These are phyloP conservation scores for Hygrophorus russula DNA, from an alignment of 768 basidiomycete species.

Conservation along the genomic window DNA sequence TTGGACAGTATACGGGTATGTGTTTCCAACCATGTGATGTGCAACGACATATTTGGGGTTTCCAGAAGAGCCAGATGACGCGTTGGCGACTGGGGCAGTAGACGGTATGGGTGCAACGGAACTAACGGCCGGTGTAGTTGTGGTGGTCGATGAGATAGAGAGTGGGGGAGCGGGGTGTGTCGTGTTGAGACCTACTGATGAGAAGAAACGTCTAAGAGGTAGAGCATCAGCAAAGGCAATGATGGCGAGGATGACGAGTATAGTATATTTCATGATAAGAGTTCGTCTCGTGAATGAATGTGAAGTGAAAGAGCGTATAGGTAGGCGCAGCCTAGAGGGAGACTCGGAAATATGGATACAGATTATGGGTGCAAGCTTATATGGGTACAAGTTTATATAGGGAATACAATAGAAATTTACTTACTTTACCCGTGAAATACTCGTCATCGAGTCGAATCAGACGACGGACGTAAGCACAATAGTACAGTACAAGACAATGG, in stretches of 20 bases:
- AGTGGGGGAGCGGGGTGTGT: not conserved
- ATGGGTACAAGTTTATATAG: too few relatives aligned
- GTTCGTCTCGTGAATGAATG: not conserved
- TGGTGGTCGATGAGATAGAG: not conserved
- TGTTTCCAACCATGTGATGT: conserved; percentile 59
- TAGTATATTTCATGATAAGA: not conserved
- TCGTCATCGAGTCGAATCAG: too few relatives aligned
- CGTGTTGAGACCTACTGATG: not conserved
- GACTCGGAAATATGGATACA: too few relatives aligned
- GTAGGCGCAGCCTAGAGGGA: not conserved
- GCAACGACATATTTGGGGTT: conserved; percentile 39
- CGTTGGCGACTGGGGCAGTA: conserved; percentile 2
- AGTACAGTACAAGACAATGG: too few relatives aligned
- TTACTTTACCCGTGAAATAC: too few relatives aligned
- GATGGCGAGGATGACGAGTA: not conserved
- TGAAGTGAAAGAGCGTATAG: too few relatives aligned
- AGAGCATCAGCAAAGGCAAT: not conserved
- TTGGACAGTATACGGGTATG: conserved; percentile 44
- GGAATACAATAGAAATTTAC: too few relatives aligned
- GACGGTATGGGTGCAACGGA: not conserved
- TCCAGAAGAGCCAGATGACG: conserved; percentile 10
- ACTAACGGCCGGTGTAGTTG: conserved; percentile 4
- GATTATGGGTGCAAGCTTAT: too few relatives aligned
- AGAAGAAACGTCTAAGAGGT: not conserved
- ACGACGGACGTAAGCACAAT: too few relatives aligned